Percentiles rank a stretch among this genome's conserved stretches.
Evolutionary conservation across 495 filamentous ascomycete genomes (phyloP).

Genomic region (Annulohypoxylon maeteangense): DNA sequence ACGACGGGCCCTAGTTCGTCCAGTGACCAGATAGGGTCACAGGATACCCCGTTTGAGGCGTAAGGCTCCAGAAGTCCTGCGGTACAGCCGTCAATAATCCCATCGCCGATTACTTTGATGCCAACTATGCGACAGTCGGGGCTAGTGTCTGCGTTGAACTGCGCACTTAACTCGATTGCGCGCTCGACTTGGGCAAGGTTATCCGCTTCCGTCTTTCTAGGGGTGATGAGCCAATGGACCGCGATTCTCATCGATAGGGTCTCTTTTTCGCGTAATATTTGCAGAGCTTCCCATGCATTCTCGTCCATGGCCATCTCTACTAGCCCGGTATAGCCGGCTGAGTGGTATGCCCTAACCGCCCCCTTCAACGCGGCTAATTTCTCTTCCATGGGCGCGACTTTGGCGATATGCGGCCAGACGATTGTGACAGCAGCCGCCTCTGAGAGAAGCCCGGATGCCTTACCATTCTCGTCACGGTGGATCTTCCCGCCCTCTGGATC

Average conservation of each 20-base stretch:
- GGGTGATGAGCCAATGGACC: constrained; percentile 71
- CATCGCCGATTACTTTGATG: constrained; percentile 77
- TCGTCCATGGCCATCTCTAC: constrained; percentile 80
- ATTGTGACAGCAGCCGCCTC: constrained; percentile 67
- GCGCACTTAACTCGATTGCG: constrained; percentile 63
- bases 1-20: constrained; percentile 65
- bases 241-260: constrained; percentile 66
- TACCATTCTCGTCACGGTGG: constrained; percentile 63
- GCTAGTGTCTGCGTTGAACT: constrained; percentile 58
- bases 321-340: constrained; percentile 69
- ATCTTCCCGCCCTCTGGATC: constrained; percentile 68
- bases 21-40: constrained; percentile 67
- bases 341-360: constrained; percentile 63
- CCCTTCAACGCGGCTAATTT: constrained; percentile 61
- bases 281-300: constrained; percentile 66
- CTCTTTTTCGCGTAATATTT: constrained; percentile 54
- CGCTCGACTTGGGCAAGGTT: constrained; percentile 66
- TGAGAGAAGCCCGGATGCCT: constrained; percentile 64
- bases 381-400: constrained; percentile 61
- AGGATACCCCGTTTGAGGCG: constrained; percentile 54
- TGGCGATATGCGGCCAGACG: constrained; percentile 68
- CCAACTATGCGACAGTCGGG: constrained; percentile 69
- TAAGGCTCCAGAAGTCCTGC: constrained; percentile 71
- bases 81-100: constrained; percentile 74
- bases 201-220: constrained; percentile 53